Conservation (phyloP, 2,329 filamentous ascomycete genomes). For the Colletotrichum magnum region DNA sequence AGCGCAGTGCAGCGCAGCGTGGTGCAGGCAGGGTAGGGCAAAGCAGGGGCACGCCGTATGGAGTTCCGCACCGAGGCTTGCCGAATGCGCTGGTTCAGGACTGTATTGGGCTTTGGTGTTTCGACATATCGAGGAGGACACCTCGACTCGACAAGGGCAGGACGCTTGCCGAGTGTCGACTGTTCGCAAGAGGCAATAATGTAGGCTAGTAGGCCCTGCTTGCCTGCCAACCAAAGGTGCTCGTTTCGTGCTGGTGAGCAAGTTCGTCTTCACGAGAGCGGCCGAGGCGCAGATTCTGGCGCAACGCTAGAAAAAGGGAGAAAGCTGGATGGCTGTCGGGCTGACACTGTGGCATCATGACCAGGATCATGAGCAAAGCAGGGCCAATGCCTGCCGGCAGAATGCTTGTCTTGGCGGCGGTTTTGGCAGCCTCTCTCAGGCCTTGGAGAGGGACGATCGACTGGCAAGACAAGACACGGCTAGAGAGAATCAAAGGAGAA, state of each 20-base stretch:
- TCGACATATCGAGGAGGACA: constrained; percentile 1
- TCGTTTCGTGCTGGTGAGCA: constrained; percentile 1
- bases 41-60: constrained; percentile 6
- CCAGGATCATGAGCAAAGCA: constrained; percentile 21
- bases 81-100: constrained; percentile 19
- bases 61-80: constrained; percentile 35
- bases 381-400: constrained; percentile 35
- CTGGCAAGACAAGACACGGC: constrained; percentile 27
- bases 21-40: constrained; percentile 13
- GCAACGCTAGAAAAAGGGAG: constrained; percentile 24
- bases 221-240: background rate
- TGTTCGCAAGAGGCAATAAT: constrained; percentile 7
- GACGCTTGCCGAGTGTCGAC: background rate
- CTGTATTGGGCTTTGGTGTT: constrained; percentile 17
- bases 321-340: constrained; percentile 20
- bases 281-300: constrained; percentile 28
- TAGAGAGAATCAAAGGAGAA: constrained; percentile 26
- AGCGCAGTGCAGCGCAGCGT: constrained; percentile 24
- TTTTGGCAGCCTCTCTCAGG: constrained; percentile 37
- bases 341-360: constrained; percentile 26
- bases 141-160: background rate
- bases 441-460: constrained; percentile 24
- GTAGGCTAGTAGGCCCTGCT: background rate
- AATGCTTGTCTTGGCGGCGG: constrained; percentile 37
- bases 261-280: constrained; percentile 22